Percentiles rank a stretch among this genome's conserved stretches.
phyloP scores from a whole-genome alignment of 345 rosid genomes.

The Heritiera fomes region DNA sequence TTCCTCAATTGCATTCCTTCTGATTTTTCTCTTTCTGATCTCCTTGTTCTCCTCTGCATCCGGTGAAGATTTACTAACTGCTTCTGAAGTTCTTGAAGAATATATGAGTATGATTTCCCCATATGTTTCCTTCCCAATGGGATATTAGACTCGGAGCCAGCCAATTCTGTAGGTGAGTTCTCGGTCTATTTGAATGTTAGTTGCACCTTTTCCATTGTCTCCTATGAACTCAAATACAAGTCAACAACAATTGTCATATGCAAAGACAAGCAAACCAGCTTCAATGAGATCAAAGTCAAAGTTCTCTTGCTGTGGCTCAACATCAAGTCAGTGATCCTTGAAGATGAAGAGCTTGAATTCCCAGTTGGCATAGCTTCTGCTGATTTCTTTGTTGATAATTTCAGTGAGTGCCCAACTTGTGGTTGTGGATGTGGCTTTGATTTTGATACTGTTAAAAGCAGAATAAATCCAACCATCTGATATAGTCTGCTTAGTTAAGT shows the following conservation, averaged over 20 bases:
- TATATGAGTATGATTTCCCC: background rate
- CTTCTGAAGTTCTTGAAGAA: background rate
- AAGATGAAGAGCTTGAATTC: conserved; percentile 44
- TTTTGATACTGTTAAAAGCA: conserved; percentile 25
- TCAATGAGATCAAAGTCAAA: conserved; percentile 49
- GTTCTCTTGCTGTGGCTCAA: conserved; percentile 45
- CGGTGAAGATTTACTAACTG: background rate
- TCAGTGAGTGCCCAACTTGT: conserved; percentile 33
- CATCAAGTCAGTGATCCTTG: conserved; percentile 39
- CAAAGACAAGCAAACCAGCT: conserved; percentile 36
- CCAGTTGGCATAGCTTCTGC: conserved; percentile 55
- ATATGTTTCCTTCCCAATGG: conserved; percentile 44
- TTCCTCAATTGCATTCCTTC: background rate
- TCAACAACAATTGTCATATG: conserved; percentile 34
- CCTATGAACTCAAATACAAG: conserved; percentile 49
- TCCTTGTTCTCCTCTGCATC: background rate
- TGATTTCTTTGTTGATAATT: conserved; percentile 34
- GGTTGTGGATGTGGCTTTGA: conserved; percentile 55
- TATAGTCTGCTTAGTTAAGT: conserved; percentile 22
- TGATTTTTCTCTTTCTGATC: background rate
- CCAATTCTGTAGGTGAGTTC: conserved; percentile 45
- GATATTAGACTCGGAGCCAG: conserved; percentile 27
- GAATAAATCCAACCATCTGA: background rate
- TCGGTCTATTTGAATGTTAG: conserved; percentile 29
- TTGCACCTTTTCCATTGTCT: conserved; percentile 44